phyloP scores from a whole-genome alignment of 2,329 filamentous ascomycete genomes.

The Claviceps citrina region DNA sequence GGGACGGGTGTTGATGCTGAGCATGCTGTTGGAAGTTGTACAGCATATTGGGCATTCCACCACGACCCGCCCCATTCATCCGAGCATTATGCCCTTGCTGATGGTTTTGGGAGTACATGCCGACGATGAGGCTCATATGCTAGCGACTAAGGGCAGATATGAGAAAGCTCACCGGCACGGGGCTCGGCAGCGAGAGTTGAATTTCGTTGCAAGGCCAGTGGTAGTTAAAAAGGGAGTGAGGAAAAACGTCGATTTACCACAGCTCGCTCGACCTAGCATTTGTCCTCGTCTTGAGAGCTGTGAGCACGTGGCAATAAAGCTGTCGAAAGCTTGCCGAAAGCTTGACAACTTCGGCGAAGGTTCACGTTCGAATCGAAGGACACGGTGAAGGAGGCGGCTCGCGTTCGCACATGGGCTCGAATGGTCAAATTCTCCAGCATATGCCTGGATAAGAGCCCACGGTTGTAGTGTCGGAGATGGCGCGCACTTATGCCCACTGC shows the following conservation, averaged over 20 bases:
- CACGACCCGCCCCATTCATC: slow-evolving; percentile 44
- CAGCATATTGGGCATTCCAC: slow-evolving; percentile 50
- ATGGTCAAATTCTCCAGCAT: slow-evolving; percentile 10
- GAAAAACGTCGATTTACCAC: slow-evolving; percentile 7
- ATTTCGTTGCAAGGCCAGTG: slow-evolving; percentile 10
- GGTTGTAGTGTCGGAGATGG: slow-evolving; percentile 5
- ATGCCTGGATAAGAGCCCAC: slow-evolving; percentile 8
- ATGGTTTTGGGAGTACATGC: slow-evolving; percentile 61
- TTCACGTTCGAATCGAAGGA: slow-evolving; percentile 19
- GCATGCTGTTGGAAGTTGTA: slow-evolving; percentile 54
- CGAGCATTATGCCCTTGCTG: slow-evolving; percentile 61
- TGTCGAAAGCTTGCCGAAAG: slow-evolving; percentile 5
- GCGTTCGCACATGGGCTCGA: slow-evolving; percentile 25
- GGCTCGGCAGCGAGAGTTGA: slow-evolving; percentile 14
- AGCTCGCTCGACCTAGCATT: slow-evolving; percentile 12
- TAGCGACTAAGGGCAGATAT: slow-evolving; percentile 7
- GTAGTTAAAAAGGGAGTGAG: background rate
- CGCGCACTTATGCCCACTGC: slow-evolving; percentile 13
- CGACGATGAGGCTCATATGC: slow-evolving; percentile 15
- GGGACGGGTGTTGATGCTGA: slow-evolving; percentile 46
- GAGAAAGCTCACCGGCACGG: slow-evolving; percentile 14
- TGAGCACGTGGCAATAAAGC: background rate
- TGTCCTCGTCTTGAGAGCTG: slow-evolving; percentile 8
- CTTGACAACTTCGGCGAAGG: slow-evolving; percentile 12
- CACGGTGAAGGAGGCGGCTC: slow-evolving; percentile 19